phyloP scores from a whole-genome alignment of 345 rosid species.

The Eutrema yunnanense region DNA sequence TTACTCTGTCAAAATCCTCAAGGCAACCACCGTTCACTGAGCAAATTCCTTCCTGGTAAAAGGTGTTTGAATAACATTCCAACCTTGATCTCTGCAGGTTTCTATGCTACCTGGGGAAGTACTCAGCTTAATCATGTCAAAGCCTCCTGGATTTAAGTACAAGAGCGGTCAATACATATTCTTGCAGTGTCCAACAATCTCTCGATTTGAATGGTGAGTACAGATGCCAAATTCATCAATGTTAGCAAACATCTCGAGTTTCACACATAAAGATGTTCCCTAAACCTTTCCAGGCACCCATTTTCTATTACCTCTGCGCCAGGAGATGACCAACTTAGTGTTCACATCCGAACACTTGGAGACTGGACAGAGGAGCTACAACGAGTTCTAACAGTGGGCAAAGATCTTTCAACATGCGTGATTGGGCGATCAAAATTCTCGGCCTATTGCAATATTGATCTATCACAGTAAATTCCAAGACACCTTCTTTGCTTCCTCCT shows the following conservation, averaged over 20 bases:
- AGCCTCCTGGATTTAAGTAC: conserved; percentile 87
- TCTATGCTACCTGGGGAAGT: conserved; percentile 85
- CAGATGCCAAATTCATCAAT: neutral
- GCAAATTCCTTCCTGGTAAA: neutral
- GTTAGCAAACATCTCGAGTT: neutral
- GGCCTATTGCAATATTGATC: conserved; percentile 34
- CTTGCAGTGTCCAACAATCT: conserved; percentile 75
- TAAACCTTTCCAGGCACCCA: conserved; percentile 64
- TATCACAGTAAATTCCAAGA: conserved; percentile 40
- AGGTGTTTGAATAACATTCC: neutral
- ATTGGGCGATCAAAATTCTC: conserved; percentile 62
- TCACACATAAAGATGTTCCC: conserved; percentile 1
- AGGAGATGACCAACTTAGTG: conserved; percentile 75
- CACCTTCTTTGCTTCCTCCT: conserved; percentile 10
- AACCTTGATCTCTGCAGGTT: conserved; percentile 42
- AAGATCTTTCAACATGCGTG: conserved; percentile 41
- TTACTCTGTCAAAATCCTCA: conserved; percentile 60
- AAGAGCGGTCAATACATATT: conserved; percentile 95
- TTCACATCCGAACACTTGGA: conserved; percentile 85
- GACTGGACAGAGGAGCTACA: conserved; percentile 92
- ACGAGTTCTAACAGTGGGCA: conserved; percentile 52
- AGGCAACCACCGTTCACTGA: conserved; percentile 40
- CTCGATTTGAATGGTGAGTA: conserved; percentile 81
- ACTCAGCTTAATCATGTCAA: conserved; percentile 74
- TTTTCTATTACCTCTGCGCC: conserved; percentile 96